Percentiles rank a stretch among this genome's conserved stretches.
phyloP scores from a whole-genome alignment of 257 asterid species.

The Gentiana macrophylla region DNA sequence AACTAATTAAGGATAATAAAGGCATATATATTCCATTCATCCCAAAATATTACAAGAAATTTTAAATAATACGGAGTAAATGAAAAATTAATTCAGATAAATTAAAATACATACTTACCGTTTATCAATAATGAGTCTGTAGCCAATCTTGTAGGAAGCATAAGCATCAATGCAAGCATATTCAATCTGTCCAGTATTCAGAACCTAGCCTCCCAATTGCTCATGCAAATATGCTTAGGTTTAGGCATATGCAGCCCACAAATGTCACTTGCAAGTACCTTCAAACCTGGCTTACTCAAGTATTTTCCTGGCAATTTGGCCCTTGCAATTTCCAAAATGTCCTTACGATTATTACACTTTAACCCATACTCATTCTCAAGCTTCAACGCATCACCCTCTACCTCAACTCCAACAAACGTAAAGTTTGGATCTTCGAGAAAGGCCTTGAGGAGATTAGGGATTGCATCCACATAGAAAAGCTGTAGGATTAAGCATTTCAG shows the following conservation, averaged over 20 bases:
- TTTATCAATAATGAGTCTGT: conserved; percentile 1
- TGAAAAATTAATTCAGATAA: too few relatives aligned
- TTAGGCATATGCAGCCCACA: conserved; percentile 1
- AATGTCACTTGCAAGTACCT: conserved; percentile 6
- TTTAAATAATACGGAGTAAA: too few relatives aligned
- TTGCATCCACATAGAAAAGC: conserved; percentile 2
- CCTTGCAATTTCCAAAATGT: neutral
- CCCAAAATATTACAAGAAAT: too few relatives aligned
- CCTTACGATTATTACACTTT: neutral
- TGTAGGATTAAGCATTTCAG: conserved; percentile 5
- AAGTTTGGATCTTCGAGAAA: neutral
- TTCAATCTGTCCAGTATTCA: conserved; percentile 32
- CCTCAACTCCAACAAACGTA: conserved; percentile 10
- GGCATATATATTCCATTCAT: too few relatives aligned
- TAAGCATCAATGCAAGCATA: conserved; percentile 71
- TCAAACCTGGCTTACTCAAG: conserved; percentile 9
- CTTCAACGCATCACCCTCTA: neutral
- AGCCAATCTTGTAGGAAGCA: conserved; percentile 22
- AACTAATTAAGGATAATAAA: too few relatives aligned
- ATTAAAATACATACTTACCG: neutral
- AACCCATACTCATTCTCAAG: conserved; percentile 4
- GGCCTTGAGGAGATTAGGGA: conserved; percentile 1
- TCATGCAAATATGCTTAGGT: conserved; percentile 19
- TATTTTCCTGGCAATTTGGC: conserved; percentile 4
- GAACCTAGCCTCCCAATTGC: conserved; percentile 65